Evolutionary conservation across 2,329 filamentous ascomycete species (phyloP), one percentile per base, ranked within the genome.

Genomic region (Diaporthe sp.): DNA sequence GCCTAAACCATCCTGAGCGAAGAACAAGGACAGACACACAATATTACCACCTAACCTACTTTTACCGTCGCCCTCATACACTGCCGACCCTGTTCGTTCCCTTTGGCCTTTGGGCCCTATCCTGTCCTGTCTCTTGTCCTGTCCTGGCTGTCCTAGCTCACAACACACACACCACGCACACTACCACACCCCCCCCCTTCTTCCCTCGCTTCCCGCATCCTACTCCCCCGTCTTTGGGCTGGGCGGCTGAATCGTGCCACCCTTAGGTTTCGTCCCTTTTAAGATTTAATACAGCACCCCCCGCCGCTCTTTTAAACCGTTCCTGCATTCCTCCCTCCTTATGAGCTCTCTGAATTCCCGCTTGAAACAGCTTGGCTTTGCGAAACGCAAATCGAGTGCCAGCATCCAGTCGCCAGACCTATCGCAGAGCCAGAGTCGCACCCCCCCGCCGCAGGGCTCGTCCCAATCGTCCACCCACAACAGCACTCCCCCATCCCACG

Each of bases 281-380:
- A 47, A 65, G 55, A 58, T 72, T 70, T 63, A 75, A 71, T 42
- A 69, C 72, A 63, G n/a, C 78, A 80, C 76, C 78, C 78, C 75
- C 78, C 78, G 76, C 78, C 37, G 25, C 75, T 51, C 44, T 72
- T 76, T 79, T 79, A 75, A 75, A 76, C 77, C 75, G 69, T 76
- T 77, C 79, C 83, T 82, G 83, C 82, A 82, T 83, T 79, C 78
- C 75, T 79, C 79, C 63, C 78, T 82, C 85, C 87, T 85, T 88
- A 94, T 94, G 92, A 94, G 90, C 89, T 94, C 92, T 89, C 90
- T 94, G 91, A 94, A 94, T 88, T 90, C 91, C 84, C 92, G 93
- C 85, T 91, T 94, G 84, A 94, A 94, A 88, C 90, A 90, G 88
- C 89, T 95, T 87, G 92, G 93, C 86, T 93, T 94, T 88, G 93